phyloP scores from a whole-genome alignment of 768 basidiomycete species.

The Leccinum subgranulosum region DNA sequence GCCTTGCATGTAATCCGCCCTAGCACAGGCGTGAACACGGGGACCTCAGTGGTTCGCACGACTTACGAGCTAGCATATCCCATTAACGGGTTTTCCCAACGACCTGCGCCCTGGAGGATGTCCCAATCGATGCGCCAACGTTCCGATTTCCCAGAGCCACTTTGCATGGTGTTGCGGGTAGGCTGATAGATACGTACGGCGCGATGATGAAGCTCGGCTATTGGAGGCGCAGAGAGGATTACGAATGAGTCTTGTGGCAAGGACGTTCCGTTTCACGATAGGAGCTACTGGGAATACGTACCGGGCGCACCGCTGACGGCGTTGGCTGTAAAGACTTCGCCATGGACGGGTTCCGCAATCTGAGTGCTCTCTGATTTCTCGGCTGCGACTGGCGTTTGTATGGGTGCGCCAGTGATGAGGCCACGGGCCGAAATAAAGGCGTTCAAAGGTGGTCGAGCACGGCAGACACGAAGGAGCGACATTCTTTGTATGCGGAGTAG shows the following conservation, averaged over 20 bases:
- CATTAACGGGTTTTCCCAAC: constrained; percentile 99
- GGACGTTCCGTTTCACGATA: background rate
- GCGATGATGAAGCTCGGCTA: constrained; percentile 84
- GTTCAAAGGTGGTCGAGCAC: constrained; percentile 26
- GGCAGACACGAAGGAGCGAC: constrained; percentile 54
- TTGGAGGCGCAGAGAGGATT: background rate
- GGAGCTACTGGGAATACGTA: constrained; percentile 34
- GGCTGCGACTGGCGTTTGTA: constrained; percentile 21
- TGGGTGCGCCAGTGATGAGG: constrained; percentile 16
- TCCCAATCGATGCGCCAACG: constrained; percentile 97
- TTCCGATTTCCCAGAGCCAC: constrained; percentile 78
- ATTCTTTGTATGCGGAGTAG: constrained; percentile 29
- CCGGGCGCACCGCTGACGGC: constrained; percentile 84
- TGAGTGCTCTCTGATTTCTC: constrained; percentile 30
- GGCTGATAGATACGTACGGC: constrained; percentile 91
- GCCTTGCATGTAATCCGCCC: constrained; percentile 96
- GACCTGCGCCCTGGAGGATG: constrained; percentile 78
- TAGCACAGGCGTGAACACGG: constrained; percentile 25
- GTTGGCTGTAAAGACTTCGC: constrained; percentile 73
- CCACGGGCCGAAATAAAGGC: constrained; percentile 14
- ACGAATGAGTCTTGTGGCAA: background rate
- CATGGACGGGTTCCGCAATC: constrained; percentile 44
- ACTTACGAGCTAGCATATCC: constrained; percentile 93
- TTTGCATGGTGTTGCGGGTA: constrained; percentile 93
- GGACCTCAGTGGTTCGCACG: background rate